Conservation (phyloP, 129 eudicot genomes). For the Pulicaria dysenterica region DNA sequence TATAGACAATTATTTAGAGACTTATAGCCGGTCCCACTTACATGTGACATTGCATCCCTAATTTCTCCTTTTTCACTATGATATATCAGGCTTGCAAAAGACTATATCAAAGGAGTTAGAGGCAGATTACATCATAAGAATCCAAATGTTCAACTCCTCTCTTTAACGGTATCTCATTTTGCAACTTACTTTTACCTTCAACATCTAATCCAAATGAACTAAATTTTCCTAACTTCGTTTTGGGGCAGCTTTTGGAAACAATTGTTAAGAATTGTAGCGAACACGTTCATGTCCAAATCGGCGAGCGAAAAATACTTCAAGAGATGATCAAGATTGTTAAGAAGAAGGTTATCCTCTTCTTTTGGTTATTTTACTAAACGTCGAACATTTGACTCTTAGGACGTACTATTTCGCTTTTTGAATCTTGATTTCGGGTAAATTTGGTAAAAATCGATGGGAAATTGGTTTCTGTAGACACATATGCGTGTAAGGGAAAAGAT, state of each 20-base stretch:
- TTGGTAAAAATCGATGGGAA: background rate
- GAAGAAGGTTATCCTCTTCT: slow-evolving; percentile 49
- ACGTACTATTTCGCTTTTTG: background rate
- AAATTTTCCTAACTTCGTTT: background rate
- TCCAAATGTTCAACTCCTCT: slow-evolving; percentile 83
- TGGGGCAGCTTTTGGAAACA: slow-evolving; percentile 80
- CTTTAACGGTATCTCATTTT: slow-evolving; percentile 69
- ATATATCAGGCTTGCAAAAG: slow-evolving; percentile 76
- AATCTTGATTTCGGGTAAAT: slow-evolving; percentile 1
- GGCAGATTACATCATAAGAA: slow-evolving; percentile 85
- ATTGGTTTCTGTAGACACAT: slow-evolving; percentile 55
- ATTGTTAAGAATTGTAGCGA: slow-evolving; percentile 95
- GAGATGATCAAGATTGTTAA: slow-evolving; percentile 90
- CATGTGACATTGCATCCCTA: too few relatives aligned
- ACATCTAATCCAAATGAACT: background rate
- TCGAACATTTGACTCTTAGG: background rate
- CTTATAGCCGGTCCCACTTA: too few relatives aligned
- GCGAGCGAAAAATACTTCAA: slow-evolving; percentile 66
- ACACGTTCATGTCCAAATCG: slow-evolving; percentile 71
- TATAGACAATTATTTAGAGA: too few relatives aligned
- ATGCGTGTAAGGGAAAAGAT: slow-evolving; percentile 82
- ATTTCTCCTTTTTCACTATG: background rate
- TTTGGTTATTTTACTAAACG: slow-evolving; percentile 6
- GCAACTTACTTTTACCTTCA: background rate
- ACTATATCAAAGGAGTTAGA: slow-evolving; percentile 74